Evolutionary conservation across 2,329 filamentous ascomycete genomes (phyloP).

Genomic region (Elsinoe perseae): DNA sequence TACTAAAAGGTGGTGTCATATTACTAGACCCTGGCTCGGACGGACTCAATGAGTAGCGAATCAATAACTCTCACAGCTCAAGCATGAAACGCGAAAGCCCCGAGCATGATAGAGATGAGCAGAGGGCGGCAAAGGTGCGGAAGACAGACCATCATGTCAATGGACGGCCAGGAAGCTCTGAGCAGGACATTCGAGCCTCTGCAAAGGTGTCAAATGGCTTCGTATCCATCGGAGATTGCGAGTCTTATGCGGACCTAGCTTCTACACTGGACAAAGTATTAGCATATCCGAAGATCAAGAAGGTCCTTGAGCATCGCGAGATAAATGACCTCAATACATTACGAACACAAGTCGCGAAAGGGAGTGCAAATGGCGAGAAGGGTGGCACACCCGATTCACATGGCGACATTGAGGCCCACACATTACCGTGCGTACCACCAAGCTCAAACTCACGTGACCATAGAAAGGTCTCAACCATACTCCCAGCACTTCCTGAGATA

Average conservation of each 20-base stretch:
- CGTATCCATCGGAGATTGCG: not conserved
- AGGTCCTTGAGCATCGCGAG: not conserved
- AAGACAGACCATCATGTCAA: not conserved
- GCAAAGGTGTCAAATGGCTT: not conserved
- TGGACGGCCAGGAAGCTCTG: not conserved
- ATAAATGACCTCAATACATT: not conserved
- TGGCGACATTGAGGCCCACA: too few relatives aligned
- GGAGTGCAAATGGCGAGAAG: too few relatives aligned
- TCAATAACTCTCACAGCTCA: not conserved
- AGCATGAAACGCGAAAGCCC: not conserved
- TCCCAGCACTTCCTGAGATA: constrained; percentile 28
- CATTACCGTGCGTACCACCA: not conserved
- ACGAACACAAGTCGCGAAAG: not conserved
- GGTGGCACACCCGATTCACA: too few relatives aligned
- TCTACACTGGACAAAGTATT: not conserved
- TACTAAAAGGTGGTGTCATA: not conserved
- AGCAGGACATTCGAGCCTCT: not conserved
- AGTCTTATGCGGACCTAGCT: not conserved
- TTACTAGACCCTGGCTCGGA: not conserved
- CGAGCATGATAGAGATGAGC: not conserved
- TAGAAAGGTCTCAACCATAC: not conserved
- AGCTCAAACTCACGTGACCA: not conserved
- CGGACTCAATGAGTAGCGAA: not conserved
- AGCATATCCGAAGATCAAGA: not conserved
- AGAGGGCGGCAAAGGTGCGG: not conserved